These are phyloP conservation scores for Phialophora macrospora DNA, from an alignment of 2,329 filamentous ascomycete species.

Conservation along the genomic window DNA sequence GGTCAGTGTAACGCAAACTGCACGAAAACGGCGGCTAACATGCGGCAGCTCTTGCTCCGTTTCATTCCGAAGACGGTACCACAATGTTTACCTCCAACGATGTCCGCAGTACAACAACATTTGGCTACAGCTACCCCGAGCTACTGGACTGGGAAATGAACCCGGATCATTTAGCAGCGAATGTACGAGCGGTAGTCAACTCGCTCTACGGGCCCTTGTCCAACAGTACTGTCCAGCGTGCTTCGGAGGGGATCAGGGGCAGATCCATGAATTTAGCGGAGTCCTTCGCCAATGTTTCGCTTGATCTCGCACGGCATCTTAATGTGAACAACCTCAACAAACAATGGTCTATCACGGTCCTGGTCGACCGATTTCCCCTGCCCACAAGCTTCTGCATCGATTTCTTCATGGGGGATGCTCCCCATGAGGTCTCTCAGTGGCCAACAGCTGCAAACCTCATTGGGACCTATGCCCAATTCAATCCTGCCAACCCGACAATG, in stretches of 20 bases:
- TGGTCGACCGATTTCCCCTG: slow-evolving; percentile 58
- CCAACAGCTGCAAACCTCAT: slow-evolving; percentile 60
- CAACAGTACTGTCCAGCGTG: slow-evolving; percentile 19
- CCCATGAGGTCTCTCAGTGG: slow-evolving; percentile 57
- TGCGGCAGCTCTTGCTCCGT: slow-evolving; percentile 60
- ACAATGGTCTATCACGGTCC: slow-evolving; percentile 72
- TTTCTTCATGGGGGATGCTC: slow-evolving; percentile 67
- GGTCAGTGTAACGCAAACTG: slow-evolving; percentile 28
- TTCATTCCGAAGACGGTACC: slow-evolving; percentile 59
- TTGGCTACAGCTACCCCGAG: slow-evolving; percentile 79
- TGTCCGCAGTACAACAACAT: slow-evolving; percentile 62
- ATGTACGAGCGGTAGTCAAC: slow-evolving; percentile 63
- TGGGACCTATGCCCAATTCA: slow-evolving; percentile 65
- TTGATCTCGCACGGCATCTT: slow-evolving; percentile 28
- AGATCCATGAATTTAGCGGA: slow-evolving; percentile 41
- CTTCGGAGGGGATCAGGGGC: slow-evolving; percentile 40
- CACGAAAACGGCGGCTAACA: slow-evolving; percentile 22
- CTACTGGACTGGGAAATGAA: slow-evolving; percentile 52
- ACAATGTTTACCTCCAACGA: slow-evolving; percentile 71
- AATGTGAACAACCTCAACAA: slow-evolving; percentile 42
- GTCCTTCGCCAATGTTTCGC: slow-evolving; percentile 42
- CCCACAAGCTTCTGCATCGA: slow-evolving; percentile 68
- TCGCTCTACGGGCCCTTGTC: slow-evolving; percentile 59
- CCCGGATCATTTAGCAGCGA: slow-evolving; percentile 43
- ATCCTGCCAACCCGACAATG: slow-evolving; percentile 30